Evolutionary conservation across 352 stramenopile genomes (phyloP).

Genomic region (Paralagenidium karlingii): DNA sequence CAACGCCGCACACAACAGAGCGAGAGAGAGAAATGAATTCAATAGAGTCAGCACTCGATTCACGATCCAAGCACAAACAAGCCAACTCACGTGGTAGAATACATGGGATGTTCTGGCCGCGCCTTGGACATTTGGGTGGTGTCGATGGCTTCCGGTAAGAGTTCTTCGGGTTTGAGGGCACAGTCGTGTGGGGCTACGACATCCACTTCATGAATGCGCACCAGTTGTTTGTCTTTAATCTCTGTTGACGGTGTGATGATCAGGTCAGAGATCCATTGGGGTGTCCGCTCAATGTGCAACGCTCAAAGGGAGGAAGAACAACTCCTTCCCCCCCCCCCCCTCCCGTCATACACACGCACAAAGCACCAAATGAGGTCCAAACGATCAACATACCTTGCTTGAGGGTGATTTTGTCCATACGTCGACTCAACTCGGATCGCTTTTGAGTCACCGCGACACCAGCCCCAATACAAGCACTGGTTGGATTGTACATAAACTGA

Average conservation of each 20-base stretch:
- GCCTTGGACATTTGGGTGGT: conserved; percentile 45
- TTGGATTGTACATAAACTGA: conserved; percentile 78
- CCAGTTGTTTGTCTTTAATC: conserved; percentile 30
- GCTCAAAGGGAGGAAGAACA: too few species aligned
- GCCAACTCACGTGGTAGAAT: conserved; percentile 44
- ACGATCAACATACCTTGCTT: conserved; percentile 27
- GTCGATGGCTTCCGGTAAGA: conserved; percentile 36
- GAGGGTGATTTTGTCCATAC: conserved; percentile 61
- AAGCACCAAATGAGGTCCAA: not conserved
- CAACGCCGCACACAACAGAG: not conserved
- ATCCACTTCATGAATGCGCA: conserved; percentile 37
- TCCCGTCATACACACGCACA: not conserved
- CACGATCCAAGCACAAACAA: not conserved
- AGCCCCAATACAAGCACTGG: conserved; percentile 30
- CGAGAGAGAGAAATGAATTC: not conserved
- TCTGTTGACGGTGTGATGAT: too few species aligned
- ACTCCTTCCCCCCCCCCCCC: too few species aligned
- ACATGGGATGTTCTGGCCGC: conserved; percentile 49
- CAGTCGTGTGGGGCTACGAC: conserved; percentile 39
- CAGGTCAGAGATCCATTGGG: too few species aligned
- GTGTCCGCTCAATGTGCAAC: too few species aligned
- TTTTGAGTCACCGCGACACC: conserved; percentile 19
- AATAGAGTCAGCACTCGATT: not conserved
- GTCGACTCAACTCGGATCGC: conserved; percentile 46
- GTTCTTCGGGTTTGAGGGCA: conserved; percentile 28